phyloP scores from a whole-genome alignment of 2,329 filamentous ascomycete species.

The Alternaria dauci region DNA sequence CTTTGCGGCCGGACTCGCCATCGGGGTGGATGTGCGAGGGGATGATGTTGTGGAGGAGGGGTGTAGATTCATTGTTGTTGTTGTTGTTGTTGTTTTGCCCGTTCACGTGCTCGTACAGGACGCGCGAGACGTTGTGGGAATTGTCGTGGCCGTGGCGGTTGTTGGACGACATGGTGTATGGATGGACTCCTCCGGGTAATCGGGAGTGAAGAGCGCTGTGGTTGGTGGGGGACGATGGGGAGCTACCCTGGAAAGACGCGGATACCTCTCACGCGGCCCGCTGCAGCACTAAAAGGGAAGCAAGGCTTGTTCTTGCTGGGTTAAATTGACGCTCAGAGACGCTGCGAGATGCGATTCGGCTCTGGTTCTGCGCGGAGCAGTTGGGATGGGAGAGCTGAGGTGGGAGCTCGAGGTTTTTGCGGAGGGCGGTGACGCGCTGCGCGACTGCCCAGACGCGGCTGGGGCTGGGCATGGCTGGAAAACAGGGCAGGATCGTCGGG shows the following conservation, averaged over 20 bases:
- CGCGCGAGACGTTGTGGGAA: conserved; percentile 18
- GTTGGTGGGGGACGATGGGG: background rate
- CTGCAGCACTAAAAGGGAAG: background rate
- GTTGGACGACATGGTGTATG: conserved; percentile 17
- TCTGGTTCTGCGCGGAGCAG: conserved; percentile 1
- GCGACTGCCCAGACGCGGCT: conserved; percentile 11
- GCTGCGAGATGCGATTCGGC: background rate
- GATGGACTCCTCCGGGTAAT: background rate
- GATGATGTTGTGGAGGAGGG: conserved; percentile 42
- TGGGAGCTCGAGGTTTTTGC: background rate
- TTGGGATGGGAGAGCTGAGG: conserved; percentile 8
- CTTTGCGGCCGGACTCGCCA: conserved; percentile 73
- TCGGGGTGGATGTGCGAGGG: conserved; percentile 53
- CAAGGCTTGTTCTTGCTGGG: background rate
- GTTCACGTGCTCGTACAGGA: conserved; percentile 23
- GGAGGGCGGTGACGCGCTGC: conserved; percentile 11
- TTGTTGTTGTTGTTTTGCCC: conserved; percentile 18
- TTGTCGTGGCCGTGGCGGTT: conserved; percentile 18
- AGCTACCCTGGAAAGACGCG: background rate
- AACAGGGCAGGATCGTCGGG: conserved; percentile 8
- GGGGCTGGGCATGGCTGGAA: conserved; percentile 8
- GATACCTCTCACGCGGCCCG: background rate
- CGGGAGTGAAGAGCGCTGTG: background rate
- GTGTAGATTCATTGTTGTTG: conserved; percentile 35
- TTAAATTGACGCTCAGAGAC: background rate